Evolutionary conservation across 768 basidiomycete species (phyloP), one percentile per base, ranked within the genome.

Genomic region (Rhodotorula toruloides): DNA sequence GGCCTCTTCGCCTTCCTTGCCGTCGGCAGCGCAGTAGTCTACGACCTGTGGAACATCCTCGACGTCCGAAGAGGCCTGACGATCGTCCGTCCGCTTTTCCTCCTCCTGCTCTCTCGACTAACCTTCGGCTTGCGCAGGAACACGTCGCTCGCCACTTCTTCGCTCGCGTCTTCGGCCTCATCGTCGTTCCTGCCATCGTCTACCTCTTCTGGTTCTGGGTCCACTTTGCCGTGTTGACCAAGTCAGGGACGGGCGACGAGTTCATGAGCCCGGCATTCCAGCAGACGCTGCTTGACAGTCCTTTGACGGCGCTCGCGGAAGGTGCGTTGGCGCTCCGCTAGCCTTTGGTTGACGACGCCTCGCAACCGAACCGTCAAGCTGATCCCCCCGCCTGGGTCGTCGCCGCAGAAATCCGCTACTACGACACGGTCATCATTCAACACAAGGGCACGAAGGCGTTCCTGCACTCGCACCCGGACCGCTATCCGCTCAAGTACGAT

Each of bases 201-300:
- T 99, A 99, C 77, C 84, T 98, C 5, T 87, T 87, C 22, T 91
- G 94, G 83, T 99, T 99, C 83, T 99, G 88, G 79, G 79, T 96
- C 32, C 96, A 99, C 78, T 94, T 99, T 75, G 81, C 87, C 34
- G 82, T 98, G 68, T 85, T 98, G 71, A 88, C 81, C 13, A 83
- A 86, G 70, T 92, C 92, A 17, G 96, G 96, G 32, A 84, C 92
- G 39, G 96, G 96, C 10, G 96, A 98, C 75, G 81, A 83, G 44
- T 99, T 98, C 81, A 98, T 98, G 96, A 91, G 89, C 76, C 93
- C 96, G 11, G 87, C 86, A 9, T 99, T 99, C 85, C 96, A 99
- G 79, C 92, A 98, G 79, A 96, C 92, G 25, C 81, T 99, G 56
- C 78, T 82, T 29, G 92, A 91, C 37, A 99, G 96, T 72, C 92